Base-by-base conservation (phyloP, 1,139 yeast genomes). In the Diutina pseudorugosa region DNA sequence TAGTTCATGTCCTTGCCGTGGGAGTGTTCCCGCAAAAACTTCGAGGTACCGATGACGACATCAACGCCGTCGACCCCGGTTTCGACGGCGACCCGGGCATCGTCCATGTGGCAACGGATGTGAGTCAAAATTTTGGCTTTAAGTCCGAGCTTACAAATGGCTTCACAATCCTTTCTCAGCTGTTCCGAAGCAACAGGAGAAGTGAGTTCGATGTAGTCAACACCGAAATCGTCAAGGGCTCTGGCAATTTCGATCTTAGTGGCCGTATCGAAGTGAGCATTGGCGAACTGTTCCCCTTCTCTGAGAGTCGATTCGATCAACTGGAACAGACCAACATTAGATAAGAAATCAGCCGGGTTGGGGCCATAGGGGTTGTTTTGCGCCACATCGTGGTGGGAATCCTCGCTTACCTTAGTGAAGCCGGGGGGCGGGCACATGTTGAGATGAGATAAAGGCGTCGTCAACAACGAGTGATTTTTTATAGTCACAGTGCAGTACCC, bases 51-150 rank as follows among this genome's bases (percentile, higher is more conserved):
- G 71, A 93, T 93, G 53, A 93, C 98, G 52, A 93, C 97, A 72
- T 93, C 98, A 55, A 93, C 98, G 71, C 98, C 98, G 67, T 93
- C 98, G 56, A 93, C 98, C 67, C 98, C 98, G 50, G 98, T 93
- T 66, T 89, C 91, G 40, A 93, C 98, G 3, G 98, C 98, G 55
- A 93, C 87, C 66, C 85, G 79, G 57, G 98, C 98, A 64, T 93
- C 98, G 68, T 93, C 98, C 98, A 93, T 91, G 70, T 91, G 97
- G 71, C 98, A 93, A 73, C 97, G 83, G 62, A 91, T 91, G 68
- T 91, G 97, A 52, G 85, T 80, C 62, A 91, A 79, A 58, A 91
- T 89, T 76, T 93, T 93, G 59, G 98, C 94, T 75, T 87, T 90
- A 67, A 93, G 82, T 3, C 98, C 98, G 60, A 93, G 79, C 76